These are phyloP conservation scores for Pichia sp. DNA, from an alignment of 1,139 yeast genomes.

Conservation along the genomic window DNA sequence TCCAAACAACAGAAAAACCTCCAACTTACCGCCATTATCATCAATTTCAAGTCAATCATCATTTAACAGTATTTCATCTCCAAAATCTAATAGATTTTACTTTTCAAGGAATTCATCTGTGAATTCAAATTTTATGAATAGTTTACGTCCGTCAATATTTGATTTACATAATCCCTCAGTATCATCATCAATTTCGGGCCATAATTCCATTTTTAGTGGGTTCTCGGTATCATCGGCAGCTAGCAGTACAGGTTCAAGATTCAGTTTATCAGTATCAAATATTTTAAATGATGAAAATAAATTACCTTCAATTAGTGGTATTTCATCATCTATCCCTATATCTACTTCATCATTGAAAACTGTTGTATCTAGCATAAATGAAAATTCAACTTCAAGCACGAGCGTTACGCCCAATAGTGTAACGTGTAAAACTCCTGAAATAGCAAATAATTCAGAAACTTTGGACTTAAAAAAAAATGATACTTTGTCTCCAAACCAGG, in stretches of 20 bases:
- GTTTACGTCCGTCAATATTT: conserved; percentile 23
- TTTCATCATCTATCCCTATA: conserved; percentile 2
- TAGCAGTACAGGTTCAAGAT: conserved; percentile 8
- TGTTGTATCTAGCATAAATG: not conserved
- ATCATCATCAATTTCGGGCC: conserved; percentile 21
- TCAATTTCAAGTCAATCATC: conserved; percentile 12
- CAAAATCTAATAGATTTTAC: conserved; percentile 3
- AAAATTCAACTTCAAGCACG: not conserved
- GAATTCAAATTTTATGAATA: conserved; percentile 6
- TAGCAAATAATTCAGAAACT: too few species aligned
- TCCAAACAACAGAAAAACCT: not conserved
- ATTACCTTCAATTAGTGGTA: conserved; percentile 1
- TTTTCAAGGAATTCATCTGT: conserved; percentile 12
- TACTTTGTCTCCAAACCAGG: too few species aligned
- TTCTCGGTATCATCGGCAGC: conserved; percentile 15
- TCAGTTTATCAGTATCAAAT: conserved; percentile 23
- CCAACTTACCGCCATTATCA: conserved; percentile 10
- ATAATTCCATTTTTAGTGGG: conserved; percentile 23
- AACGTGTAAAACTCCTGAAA: not conserved
- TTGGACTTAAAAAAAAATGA: too few species aligned
- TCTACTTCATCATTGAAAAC: conserved; percentile 11
- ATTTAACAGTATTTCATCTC: conserved; percentile 6
- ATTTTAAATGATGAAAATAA: conserved; percentile 21
- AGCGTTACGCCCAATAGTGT: not conserved
- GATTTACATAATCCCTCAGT: conserved; percentile 18